Percentiles rank a stretch among this genome's conserved stretches.
Conservation (phyloP, 1,284 basidiomycete species). For the Tylopilus orsonianus region DNA sequence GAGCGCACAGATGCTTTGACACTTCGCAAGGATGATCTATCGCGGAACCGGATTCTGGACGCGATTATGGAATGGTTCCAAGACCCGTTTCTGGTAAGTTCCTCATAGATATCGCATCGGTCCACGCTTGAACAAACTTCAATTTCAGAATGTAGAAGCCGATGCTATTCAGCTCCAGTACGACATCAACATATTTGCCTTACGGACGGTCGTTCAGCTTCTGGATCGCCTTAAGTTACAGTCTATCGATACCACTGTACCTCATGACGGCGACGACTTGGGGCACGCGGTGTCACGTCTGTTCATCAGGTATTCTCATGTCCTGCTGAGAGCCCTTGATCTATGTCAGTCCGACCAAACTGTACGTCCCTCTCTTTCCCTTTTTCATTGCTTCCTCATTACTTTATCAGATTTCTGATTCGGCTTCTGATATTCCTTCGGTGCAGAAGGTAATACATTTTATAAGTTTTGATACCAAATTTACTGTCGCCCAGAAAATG, state of each 20-base stretch:
- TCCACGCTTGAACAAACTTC: constrained; percentile 12
- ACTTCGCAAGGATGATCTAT: constrained; percentile 63
- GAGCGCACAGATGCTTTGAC: constrained; percentile 59
- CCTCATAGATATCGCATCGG: not conserved
- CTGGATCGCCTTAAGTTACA: constrained; percentile 75
- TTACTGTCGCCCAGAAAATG: constrained; percentile 40
- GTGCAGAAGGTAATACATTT: constrained; percentile 44
- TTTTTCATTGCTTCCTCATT: constrained; percentile 7
- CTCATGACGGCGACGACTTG: constrained; percentile 61
- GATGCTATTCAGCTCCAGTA: constrained; percentile 41
- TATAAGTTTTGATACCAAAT: not conserved
- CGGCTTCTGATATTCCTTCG: constrained; percentile 51
- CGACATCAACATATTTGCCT: constrained; percentile 72
- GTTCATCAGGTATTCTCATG: constrained; percentile 74
- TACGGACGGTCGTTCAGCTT: constrained; percentile 73
- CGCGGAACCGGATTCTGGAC: constrained; percentile 74
- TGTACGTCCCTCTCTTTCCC: constrained; percentile 35
- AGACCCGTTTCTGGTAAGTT: constrained; percentile 47
- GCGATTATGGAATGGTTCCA: constrained; percentile 77
- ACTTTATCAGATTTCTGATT: constrained; percentile 45
- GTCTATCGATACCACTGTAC: constrained; percentile 49
- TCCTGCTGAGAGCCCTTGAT: constrained; percentile 64
- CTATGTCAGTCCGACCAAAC: constrained; percentile 45
- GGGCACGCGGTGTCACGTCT: constrained; percentile 71
- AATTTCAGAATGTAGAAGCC: constrained; percentile 27